phyloP scores from a whole-genome alignment of 2,329 filamentous ascomycete genomes.

The Aureobasidium sp. region DNA sequence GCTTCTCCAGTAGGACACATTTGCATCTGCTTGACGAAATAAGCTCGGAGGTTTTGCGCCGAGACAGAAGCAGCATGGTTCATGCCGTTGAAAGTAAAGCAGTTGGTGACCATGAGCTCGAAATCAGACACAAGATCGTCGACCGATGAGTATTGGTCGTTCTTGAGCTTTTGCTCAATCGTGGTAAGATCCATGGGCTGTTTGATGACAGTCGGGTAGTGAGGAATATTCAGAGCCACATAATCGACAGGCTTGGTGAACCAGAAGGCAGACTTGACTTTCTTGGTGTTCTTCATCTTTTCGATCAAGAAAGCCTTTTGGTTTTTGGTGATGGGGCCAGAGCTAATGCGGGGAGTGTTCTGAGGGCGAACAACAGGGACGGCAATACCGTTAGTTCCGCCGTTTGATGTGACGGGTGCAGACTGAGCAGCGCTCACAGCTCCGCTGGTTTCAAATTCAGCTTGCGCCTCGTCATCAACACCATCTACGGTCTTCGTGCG shows the following conservation, averaged over 20 bases:
- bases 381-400: constrained; percentile 16
- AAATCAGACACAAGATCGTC: constrained; percentile 69
- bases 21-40: constrained; percentile 54
- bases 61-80: constrained; percentile 65
- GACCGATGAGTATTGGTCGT: constrained; percentile 61
- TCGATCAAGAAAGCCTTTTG: constrained; percentile 59
- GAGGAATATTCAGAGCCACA: constrained; percentile 67
- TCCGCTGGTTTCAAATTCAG: constrained; percentile 24
- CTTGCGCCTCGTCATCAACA: not conserved
- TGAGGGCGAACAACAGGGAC: constrained; percentile 20
- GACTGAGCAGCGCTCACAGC: constrained; percentile 10
- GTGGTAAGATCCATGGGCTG: constrained; percentile 78
- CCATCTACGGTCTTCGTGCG: constrained; percentile 65
- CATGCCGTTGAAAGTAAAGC: constrained; percentile 72
- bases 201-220: constrained; percentile 64
- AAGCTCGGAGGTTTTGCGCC: constrained; percentile 54
- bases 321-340: constrained; percentile 48
- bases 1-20: constrained; percentile 52
- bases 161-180: constrained; percentile 74
- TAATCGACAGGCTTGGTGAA: constrained; percentile 74
- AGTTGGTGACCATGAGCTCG: constrained; percentile 71
- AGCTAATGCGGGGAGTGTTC: constrained; percentile 29
- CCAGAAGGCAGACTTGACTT: constrained; percentile 69
- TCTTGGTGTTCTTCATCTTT: constrained; percentile 69
- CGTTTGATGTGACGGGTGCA: constrained; percentile 14